phyloP scores from a whole-genome alignment of 345 rosid genomes.

The Bruguiera sexangula region DNA sequence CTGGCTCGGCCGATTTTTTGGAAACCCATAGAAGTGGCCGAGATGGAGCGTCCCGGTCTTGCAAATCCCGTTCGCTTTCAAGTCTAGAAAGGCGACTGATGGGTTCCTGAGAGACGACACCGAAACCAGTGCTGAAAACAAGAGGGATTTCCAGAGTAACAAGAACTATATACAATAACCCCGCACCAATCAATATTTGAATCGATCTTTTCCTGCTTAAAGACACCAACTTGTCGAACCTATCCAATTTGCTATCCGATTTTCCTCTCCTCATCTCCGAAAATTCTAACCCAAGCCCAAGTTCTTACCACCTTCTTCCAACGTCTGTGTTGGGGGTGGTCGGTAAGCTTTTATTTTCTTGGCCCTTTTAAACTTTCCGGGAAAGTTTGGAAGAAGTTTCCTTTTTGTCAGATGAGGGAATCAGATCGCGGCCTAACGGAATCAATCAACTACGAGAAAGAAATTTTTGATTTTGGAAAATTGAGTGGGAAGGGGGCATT shows the following conservation, averaged over 20 bases:
- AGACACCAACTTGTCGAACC: constrained; percentile 40
- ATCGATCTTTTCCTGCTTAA: constrained; percentile 63
- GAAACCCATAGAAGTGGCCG: constrained; percentile 55
- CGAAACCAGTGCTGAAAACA: constrained; percentile 53
- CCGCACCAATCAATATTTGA: constrained; percentile 56
- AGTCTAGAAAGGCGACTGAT: constrained; percentile 44
- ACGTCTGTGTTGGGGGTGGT: not conserved
- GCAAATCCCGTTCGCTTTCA: constrained; percentile 45
- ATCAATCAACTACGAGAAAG: no score
- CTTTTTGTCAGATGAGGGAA: not conserved
- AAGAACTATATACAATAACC: constrained; percentile 50
- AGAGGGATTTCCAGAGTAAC: constrained; percentile 79
- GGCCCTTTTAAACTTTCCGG: not conserved
- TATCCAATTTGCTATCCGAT: constrained; percentile 37
- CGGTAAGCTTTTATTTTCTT: not conserved
- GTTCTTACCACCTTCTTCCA: no score
- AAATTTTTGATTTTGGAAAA: no score
- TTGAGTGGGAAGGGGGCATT: no score
- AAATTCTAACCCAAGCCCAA: not conserved
- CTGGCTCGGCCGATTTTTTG: constrained; percentile 33
- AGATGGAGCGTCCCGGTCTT: constrained; percentile 42
- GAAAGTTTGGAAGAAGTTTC: not conserved
- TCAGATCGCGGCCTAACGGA: no score
- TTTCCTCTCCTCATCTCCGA: constrained; percentile 56
- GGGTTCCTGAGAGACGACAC: constrained; percentile 46